Conservation (phyloP, 2,329 filamentous ascomycete genomes). For the Pyricularia sp. region DNA sequence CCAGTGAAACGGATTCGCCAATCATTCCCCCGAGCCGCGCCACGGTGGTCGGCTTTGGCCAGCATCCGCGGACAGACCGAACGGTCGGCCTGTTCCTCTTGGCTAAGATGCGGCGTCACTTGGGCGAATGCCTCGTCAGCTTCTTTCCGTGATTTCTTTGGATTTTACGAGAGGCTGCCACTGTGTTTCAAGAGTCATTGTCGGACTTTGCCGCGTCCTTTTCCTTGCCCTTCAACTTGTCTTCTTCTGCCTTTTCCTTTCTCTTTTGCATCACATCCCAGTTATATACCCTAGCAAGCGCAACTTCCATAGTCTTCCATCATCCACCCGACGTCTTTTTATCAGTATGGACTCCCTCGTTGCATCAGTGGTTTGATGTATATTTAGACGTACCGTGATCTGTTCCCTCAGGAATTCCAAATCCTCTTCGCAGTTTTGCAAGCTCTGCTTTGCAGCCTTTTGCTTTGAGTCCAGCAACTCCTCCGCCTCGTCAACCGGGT, state of each 20-base stretch:
- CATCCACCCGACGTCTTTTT: background rate
- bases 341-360: background rate
- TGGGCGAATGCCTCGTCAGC: background rate
- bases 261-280: constrained; percentile 95
- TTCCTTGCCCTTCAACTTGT: constrained; percentile 24
- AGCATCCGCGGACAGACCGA: background rate
- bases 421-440: constrained; percentile 89
- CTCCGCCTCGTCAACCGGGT: constrained; percentile 80
- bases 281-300: constrained; percentile 94
- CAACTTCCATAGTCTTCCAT: constrained; percentile 87
- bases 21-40: background rate
- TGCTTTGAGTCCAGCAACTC: constrained; percentile 66
- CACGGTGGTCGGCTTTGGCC: background rate
- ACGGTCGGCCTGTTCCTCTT: background rate
- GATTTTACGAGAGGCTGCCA: background rate
- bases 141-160: background rate
- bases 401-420: constrained; percentile 91
- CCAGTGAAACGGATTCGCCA: background rate
- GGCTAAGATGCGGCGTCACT: background rate
- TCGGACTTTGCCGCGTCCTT: constrained; percentile 1
- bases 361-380: background rate
- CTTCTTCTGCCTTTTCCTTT: constrained; percentile 68
- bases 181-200: background rate
- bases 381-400: constrained; percentile 59
- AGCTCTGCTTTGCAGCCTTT: constrained; percentile 61